Evolutionary conservation across 1,284 basidiomycete genomes (phyloP), one percentile per base, ranked within the genome.

Genomic region (Pseudozyma pruni): DNA sequence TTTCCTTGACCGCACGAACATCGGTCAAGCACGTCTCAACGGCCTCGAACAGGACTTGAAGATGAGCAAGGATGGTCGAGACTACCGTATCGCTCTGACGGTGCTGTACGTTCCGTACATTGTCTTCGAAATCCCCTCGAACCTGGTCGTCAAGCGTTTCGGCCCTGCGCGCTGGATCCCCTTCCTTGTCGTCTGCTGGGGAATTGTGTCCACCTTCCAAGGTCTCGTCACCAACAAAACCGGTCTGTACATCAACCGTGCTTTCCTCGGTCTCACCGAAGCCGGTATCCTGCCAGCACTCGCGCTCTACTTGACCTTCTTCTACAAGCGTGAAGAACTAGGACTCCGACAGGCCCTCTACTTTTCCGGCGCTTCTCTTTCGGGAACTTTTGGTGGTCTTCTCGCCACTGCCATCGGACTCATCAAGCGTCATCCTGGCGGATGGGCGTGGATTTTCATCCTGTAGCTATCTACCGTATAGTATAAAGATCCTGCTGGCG

Each of bases 81-180:
- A 75, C 48, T 76, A 67, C 49, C 55, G 57, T n/a, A 68, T 75
- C 17, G 73, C 70, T 33, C 55, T 72, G 9, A 66, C 63, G n/a
- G 67, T 78, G 4, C 70, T 78, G n/a, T 81, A 79, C 54, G 62
- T 77, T 0, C 64, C 75, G 4, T 84, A 83, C 62, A 81, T 81
- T 27, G 29, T 69, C 19, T 67, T 81, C 34, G 79, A 80, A 25
- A 66, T 81, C 25, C 74, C 75, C 0, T 72, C 76, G 10, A 76
- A 80, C 17, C 50, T 81, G 8, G 38, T 78, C 4, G 56, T 81
- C 13, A 71, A 83, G 25, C 68, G 52, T 20, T 14, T 81, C 25
- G 76, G 76, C 6, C 51, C 78, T 0, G 58, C 66, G 2, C 43
- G 63, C 14, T 78, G 73, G 75, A 75, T 78, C 31, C 76, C 78